Conservation (phyloP, 805 yeast species). For the Teunomyces panamensis region DNA sequence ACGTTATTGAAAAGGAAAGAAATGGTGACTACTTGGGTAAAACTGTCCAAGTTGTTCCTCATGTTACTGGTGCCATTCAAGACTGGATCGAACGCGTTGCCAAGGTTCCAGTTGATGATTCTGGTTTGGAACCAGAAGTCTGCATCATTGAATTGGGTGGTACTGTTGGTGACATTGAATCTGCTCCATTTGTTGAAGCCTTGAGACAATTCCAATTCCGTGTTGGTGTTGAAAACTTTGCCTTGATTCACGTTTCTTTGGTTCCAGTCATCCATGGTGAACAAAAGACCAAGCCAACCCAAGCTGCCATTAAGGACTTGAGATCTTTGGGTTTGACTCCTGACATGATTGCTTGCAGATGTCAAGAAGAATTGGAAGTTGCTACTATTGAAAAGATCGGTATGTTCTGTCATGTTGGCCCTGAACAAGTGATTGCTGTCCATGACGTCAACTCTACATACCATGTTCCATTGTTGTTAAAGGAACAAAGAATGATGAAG, state of each 20-base stretch:
- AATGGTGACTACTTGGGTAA: slow-evolving; percentile 97
- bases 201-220: slow-evolving; percentile 98
- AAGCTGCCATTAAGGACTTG: slow-evolving; percentile 96
- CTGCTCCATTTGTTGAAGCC: slow-evolving; percentile 98
- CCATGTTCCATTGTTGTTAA: slow-evolving; percentile 90
- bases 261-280: slow-evolving; percentile 99
- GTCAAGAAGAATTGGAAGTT: slow-evolving; percentile 74
- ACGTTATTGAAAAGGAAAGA: slow-evolving; percentile 92
- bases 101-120: slow-evolving; percentile 83
- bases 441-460: slow-evolving; percentile 96
- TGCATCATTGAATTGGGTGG: slow-evolving; percentile 98
- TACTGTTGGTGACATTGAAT: slow-evolving; percentile 98
- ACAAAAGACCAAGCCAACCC: slow-evolving; percentile 98
- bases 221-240: slow-evolving; percentile 91
- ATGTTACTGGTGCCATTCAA: slow-evolving; percentile 94
- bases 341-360: slow-evolving; percentile 97
- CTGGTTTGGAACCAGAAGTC: slow-evolving; percentile 88
- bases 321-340: slow-evolving; percentile 94
- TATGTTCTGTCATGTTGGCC: slow-evolving; percentile 98
- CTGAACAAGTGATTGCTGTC: slow-evolving; percentile 95
- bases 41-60: slow-evolving; percentile 99
- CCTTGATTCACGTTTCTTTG: slow-evolving; percentile 91
- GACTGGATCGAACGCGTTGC: slow-evolving; percentile 97
- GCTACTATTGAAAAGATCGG: slow-evolving; percentile 94
- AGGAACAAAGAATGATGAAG: slow-evolving; percentile 80